Conservation (phyloP, 176 grass and related monocot species). For the Typha latifolia region DNA sequence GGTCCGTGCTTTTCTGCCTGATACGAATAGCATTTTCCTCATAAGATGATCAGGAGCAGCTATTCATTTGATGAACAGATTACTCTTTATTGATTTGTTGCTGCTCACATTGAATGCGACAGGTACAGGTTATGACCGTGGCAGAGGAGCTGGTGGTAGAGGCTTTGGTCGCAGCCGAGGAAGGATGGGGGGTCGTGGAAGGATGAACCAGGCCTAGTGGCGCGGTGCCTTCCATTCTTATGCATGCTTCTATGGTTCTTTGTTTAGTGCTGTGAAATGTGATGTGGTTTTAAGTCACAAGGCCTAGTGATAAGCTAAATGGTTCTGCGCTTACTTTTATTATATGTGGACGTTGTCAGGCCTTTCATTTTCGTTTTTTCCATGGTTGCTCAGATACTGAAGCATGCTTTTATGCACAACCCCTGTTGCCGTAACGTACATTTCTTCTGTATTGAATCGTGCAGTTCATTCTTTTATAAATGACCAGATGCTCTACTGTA, state of each 20-base stretch:
- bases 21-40: too few relatives aligned
- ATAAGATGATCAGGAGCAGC: too few relatives aligned
- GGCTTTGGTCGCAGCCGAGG: constrained; percentile 55
- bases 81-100: too few relatives aligned
- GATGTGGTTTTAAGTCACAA: background rate
- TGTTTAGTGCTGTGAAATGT: background rate
- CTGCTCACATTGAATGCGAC: too few relatives aligned
- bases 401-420: background rate
- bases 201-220: constrained; percentile 54
- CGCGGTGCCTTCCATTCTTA: background rate
- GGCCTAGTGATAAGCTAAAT: background rate
- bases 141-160: constrained; percentile 42
- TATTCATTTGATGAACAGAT: too few relatives aligned
- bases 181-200: constrained; percentile 51
- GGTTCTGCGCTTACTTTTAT: background rate
- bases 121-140: constrained; percentile 49
- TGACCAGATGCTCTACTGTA: too few relatives aligned
- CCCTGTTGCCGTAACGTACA: background rate
- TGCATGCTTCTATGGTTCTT: background rate
- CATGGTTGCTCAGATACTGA: background rate
- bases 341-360: background rate
- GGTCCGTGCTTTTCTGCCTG: too few relatives aligned
- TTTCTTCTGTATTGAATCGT: background rate
- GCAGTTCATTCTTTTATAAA: too few relatives aligned
- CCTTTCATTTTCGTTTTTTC: background rate